Base-by-base conservation (phyloP, 345 rosid species). In the Odontarrhena argentea region DNA sequence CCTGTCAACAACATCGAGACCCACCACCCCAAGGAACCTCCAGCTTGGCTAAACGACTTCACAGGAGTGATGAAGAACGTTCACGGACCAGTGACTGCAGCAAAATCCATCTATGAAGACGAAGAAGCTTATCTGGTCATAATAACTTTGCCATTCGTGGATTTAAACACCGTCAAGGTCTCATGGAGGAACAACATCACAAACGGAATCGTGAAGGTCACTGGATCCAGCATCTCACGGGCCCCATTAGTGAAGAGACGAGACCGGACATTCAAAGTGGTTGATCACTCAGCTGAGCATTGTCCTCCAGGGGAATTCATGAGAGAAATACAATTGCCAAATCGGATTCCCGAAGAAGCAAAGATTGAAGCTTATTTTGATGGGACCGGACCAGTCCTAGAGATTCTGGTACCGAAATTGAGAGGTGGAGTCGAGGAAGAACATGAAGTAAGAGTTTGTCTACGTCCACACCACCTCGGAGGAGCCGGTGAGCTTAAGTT, bases 301-400 rank as follows among this genome's bases (percentile, higher is more conserved):
- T 94, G 99, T 70, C 97, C 96, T 75, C 96, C 95, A 1, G 99
- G 99, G 65, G 97, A 91, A 49, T 94, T 94, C 52, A 81, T 94
- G 78, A 80, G 99, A 74, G 97, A 88, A 71, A 87, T 94, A 56
- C 89, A 89, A 3, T 77, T 94, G 22, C 89, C 91, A 5, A 87
- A 81, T 59, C 85, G 95, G 58, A 91, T 94, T 14, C 96, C 99
- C 1, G 99, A 91, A 76, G 96, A 91, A 67, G 99, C 99, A 12
- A 84, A 85, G 47, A 84, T 94, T 6, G 97, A 94, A 77, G 99
- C 99, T 10, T 94, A 91, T 70, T 82, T 81, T 1, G 96, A 87
- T 36, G 96, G 86, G 30, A 84, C 89, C 0, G 97, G 96, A 30
- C 85, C 97, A 3, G 79, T 88, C 75, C 83, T 94, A 4, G 99